Conservation (phyloP, 2,329 filamentous ascomycete species). For the Beauveria sp. region DNA sequence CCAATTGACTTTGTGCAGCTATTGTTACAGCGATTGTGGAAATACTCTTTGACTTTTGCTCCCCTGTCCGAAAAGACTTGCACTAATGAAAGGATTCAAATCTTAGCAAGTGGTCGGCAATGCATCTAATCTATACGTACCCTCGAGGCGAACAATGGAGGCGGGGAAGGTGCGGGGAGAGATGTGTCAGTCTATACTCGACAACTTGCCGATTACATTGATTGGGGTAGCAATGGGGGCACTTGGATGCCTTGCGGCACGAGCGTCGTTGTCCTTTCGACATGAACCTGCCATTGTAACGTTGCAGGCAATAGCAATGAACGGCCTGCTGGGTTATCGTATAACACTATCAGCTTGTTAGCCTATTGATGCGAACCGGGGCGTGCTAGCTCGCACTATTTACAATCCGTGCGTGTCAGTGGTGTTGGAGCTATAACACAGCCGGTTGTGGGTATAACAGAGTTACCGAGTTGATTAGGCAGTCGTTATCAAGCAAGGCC, state of each 20-base stretch:
- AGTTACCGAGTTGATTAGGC: too few species aligned
- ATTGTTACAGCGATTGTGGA: neutral
- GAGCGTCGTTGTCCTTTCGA: neutral
- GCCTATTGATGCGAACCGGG: neutral
- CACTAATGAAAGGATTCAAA: neutral
- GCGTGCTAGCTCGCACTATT: neutral
- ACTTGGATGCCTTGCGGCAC: neutral
- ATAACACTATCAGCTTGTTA: neutral
- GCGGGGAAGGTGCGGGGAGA: neutral
- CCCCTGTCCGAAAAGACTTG: neutral
- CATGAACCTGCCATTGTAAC: neutral
- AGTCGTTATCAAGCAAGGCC: too few species aligned
- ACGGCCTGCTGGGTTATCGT: neutral
- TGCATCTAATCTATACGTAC: neutral
- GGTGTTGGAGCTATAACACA: too few species aligned
- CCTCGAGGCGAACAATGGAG: neutral
- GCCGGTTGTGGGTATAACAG: too few species aligned
- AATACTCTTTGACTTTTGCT: neutral
- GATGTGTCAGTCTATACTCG: neutral
- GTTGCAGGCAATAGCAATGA: neutral
- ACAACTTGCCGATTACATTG: neutral
- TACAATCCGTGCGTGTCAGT: too few species aligned
- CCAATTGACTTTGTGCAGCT: neutral
- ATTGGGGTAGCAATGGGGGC: neutral
- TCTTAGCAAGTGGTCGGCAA: neutral